A percentile compares a stretch with the other conserved stretches of the same genome.
Conservation (phyloP, 495 filamentous ascomycete genomes). For the Margaritispora aquatica region DNA sequence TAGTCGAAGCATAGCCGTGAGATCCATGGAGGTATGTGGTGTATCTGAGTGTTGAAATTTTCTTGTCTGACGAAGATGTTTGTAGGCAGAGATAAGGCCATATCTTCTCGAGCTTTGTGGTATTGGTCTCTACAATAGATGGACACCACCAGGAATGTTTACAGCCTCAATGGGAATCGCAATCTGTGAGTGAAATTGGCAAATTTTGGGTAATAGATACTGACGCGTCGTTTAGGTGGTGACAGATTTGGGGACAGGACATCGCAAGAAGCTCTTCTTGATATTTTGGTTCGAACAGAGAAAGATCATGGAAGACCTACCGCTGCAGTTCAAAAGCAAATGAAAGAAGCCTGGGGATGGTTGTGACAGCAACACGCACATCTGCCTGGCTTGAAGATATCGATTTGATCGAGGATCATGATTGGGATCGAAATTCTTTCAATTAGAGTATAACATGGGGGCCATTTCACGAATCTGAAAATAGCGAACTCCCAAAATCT, state of each 20-base stretch:
- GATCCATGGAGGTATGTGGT: conserved; percentile 26
- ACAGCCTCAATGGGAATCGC: conserved; percentile 48
- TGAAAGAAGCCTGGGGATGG: conserved; percentile 37
- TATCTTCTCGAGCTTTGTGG: conserved; percentile 43
- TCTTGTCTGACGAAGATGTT: too few species aligned
- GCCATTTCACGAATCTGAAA: not conserved
- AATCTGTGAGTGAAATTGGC: conserved; percentile 32
- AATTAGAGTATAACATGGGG: not conserved
- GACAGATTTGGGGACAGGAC: conserved; percentile 35
- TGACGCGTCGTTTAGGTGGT: conserved; percentile 30
- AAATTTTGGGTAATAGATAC: not conserved
- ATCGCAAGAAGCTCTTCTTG: conserved; percentile 39
- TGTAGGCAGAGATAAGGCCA: conserved; percentile 34
- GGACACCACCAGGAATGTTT: conserved; percentile 46
- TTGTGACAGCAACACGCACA: not conserved
- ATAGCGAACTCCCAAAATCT: not conserved
- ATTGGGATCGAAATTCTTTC: not conserved
- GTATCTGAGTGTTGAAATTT: not conserved
- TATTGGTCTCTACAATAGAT: conserved; percentile 43
- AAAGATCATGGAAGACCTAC: conserved; percentile 40
- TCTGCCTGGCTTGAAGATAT: not conserved
- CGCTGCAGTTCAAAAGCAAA: conserved; percentile 30
- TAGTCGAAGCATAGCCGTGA: conserved; percentile 24
- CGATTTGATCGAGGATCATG: not conserved
- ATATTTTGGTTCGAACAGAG: conserved; percentile 37